These are phyloP conservation scores for Wickerhamiella kazuoi DNA, from an alignment of 805 yeast species.

Conservation along the genomic window DNA sequence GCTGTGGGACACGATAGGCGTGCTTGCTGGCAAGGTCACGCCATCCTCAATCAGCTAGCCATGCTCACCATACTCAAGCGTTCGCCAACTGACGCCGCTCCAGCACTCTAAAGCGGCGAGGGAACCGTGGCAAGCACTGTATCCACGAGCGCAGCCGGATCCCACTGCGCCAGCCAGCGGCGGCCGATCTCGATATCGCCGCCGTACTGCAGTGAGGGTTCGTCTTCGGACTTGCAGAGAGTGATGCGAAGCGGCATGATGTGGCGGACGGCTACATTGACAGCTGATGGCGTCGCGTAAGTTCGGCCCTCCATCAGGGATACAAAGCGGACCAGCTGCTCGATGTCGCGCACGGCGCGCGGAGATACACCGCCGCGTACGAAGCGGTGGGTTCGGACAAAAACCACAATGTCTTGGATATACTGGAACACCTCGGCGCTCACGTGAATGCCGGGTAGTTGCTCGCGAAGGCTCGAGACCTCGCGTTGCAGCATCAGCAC, in stretches of 20 bases:
- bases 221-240: slow-evolving; percentile 26
- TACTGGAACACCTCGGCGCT: slow-evolving; percentile 17
- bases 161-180: slow-evolving; percentile 29
- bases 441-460: neutral
- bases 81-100: too few species aligned
- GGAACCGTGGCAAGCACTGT: slow-evolving; percentile 33
- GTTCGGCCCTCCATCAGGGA: slow-evolving; percentile 26
- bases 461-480: neutral
- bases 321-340: slow-evolving; percentile 23
- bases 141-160: slow-evolving; percentile 32
- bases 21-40: neutral
- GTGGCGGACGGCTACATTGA: slow-evolving; percentile 32
- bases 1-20: slow-evolving; percentile 1
- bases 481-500: neutral
- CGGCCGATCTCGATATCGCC: slow-evolving; percentile 29
- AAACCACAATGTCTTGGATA: slow-evolving; percentile 38
- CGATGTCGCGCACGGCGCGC: slow-evolving; percentile 27
- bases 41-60: too few species aligned
- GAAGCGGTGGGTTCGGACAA: slow-evolving; percentile 36
- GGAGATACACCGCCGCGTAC: slow-evolving; percentile 38
- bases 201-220: slow-evolving; percentile 39
- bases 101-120: slow-evolving; percentile 34
- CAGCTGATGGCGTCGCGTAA: slow-evolving; percentile 37
- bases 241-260: slow-evolving; percentile 32
- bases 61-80: too few species aligned